These are phyloP conservation scores for Artemisia princeps DNA, from an alignment of 140 eudicot species.

Conservation along the genomic window DNA sequence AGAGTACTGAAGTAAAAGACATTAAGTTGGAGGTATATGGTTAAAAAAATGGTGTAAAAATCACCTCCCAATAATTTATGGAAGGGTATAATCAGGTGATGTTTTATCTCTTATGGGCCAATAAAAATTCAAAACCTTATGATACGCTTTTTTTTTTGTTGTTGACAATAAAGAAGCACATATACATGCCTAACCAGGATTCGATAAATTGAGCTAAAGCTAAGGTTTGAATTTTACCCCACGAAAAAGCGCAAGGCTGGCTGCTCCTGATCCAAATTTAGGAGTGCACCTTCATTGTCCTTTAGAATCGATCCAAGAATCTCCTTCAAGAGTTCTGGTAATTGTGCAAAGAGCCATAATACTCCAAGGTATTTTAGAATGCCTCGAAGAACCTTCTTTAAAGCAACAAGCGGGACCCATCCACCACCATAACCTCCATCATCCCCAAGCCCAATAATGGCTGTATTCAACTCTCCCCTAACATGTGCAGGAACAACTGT, in stretches of 20 bases:
- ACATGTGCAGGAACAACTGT: constrained; percentile 94
- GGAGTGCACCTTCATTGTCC: constrained; percentile 85
- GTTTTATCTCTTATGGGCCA: constrained; percentile 1
- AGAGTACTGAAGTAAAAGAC: no score
- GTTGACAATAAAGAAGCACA: no score
- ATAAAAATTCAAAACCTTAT: neutral
- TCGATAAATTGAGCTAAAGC: no score
- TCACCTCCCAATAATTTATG: neutral
- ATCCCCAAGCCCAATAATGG: constrained; percentile 97
- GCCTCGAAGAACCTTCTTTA: constrained; percentile 93
- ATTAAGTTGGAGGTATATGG: no score
- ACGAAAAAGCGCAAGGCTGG: constrained; percentile 99
- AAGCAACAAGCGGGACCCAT: constrained; percentile 98
- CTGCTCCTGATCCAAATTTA: constrained; percentile 98
- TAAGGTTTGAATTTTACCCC: constrained; percentile 47
- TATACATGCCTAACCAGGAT: no score
- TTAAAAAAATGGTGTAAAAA: no score
- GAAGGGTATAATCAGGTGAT: neutral
- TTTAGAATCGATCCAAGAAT: constrained; percentile 84
- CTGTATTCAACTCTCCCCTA: constrained; percentile 89
- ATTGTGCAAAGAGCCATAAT: constrained; percentile 94
- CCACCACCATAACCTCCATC: constrained; percentile 99
- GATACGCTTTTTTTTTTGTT: no score
- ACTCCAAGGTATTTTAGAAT: constrained; percentile 92
- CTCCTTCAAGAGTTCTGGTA: constrained; percentile 93